These are phyloP conservation scores for Ganoderma lucidum DNA, from an alignment of 1,284 basidiomycete genomes.

Conservation along the genomic window DNA sequence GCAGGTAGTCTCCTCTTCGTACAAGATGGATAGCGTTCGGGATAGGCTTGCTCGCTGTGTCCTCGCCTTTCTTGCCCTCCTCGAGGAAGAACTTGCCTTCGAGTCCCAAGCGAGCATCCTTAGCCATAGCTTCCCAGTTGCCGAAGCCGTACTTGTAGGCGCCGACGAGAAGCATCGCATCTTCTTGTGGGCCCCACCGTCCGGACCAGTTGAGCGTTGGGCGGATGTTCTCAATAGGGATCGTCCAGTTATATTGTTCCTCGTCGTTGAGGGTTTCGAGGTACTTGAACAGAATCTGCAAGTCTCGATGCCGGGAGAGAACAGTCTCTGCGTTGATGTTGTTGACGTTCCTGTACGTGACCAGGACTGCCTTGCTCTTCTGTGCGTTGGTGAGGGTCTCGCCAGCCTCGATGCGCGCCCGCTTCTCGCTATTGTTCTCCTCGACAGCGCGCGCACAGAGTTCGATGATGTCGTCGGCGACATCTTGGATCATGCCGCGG, in stretches of 20 bases:
- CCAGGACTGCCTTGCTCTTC: constrained; percentile 95
- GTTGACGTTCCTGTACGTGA: constrained; percentile 88
- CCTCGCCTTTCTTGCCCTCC: constrained; percentile 92
- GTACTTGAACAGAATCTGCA: constrained; percentile 89
- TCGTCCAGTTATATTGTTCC: constrained; percentile 76
- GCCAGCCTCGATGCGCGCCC: constrained; percentile 78
- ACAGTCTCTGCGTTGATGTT: constrained; percentile 99
- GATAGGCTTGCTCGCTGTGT: constrained; percentile 82
- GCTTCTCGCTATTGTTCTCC: constrained; percentile 85
- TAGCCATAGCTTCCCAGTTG: constrained; percentile 95
- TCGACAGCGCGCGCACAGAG: constrained; percentile 87
- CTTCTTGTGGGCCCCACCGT: constrained; percentile 93
- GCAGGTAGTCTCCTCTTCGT: constrained; percentile 94
- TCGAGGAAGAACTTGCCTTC: constrained; percentile 97
- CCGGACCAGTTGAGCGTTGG: constrained; percentile 97
- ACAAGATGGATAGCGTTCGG: constrained; percentile 98
- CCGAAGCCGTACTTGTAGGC: constrained; percentile 96
- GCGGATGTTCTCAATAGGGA: constrained; percentile 93
- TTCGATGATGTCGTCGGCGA: constrained; percentile 92
- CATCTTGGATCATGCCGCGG: constrained; percentile 89
- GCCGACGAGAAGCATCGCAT: constrained; percentile 94
- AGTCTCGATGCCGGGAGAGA: constrained; percentile 88
- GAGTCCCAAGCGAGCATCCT: constrained; percentile 86
- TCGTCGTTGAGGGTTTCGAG: constrained; percentile 76
- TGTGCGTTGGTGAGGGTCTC: constrained; percentile 87